Conservation (phyloP, 2,329 filamentous ascomycete genomes). For the Xylaria sp. region DNA sequence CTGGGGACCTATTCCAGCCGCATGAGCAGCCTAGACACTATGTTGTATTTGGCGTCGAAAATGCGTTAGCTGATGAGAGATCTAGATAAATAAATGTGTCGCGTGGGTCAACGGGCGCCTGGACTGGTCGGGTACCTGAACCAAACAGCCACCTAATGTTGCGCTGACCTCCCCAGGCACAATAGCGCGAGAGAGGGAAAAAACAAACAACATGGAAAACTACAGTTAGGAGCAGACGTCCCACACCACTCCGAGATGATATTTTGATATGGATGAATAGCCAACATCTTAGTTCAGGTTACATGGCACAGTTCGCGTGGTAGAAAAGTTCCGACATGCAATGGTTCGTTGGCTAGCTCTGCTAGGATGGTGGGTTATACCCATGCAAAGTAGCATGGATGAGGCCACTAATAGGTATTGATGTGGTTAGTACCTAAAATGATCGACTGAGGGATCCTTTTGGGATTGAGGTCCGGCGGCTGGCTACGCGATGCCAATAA, state of each 20-base stretch:
- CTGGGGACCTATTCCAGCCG: slow-evolving; percentile 35
- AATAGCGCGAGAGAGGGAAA: background rate
- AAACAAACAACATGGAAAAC: background rate
- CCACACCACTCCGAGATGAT: background rate
- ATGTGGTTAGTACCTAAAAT: background rate
- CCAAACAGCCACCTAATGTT: slow-evolving; percentile 11
- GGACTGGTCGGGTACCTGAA: slow-evolving; percentile 16
- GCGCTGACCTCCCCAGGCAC: background rate
- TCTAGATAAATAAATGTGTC: slow-evolving; percentile 32
- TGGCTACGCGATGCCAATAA: slow-evolving; percentile 37
- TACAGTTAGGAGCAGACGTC: background rate
- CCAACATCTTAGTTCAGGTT: slow-evolving; percentile 21
- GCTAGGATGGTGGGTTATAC: slow-evolving; percentile 35
- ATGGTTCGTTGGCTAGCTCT: slow-evolving; percentile 16
- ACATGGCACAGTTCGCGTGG: background rate
- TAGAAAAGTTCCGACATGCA: slow-evolving; percentile 11
- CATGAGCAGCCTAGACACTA: slow-evolving; percentile 21
- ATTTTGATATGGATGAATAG: slow-evolving; percentile 2
- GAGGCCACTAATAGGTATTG: background rate
- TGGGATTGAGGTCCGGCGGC: slow-evolving; percentile 31
- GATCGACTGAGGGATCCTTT: no score
- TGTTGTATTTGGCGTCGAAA: slow-evolving; percentile 33
- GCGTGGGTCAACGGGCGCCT: slow-evolving; percentile 25
- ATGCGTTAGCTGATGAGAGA: slow-evolving; percentile 35
- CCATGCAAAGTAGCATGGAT: slow-evolving; percentile 19